These are phyloP conservation scores for Cryptosporidium bovis DNA, from an alignment of 169 alveolate genomes.

Conservation along the genomic window DNA sequence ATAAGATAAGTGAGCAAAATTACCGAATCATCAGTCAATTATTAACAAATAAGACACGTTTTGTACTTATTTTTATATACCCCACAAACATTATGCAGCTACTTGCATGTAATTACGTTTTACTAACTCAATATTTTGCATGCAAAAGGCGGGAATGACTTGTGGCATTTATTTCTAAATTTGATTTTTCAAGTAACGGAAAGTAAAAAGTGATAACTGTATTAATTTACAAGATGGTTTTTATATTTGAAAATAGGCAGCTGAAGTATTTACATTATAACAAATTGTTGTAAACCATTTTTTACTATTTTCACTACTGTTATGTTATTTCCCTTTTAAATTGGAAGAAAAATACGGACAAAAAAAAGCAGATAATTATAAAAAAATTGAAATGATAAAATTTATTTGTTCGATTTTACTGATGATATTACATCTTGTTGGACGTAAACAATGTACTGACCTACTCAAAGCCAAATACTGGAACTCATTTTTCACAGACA, in stretches of 20 bases:
- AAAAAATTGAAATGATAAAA: no score
- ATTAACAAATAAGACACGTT: not conserved
- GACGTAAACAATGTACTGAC: not conserved
- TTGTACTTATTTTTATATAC: not conserved
- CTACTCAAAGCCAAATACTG: slow-evolving; percentile 4
- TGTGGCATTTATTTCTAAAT: not conserved
- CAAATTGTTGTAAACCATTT: no score
- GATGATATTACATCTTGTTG: not conserved
- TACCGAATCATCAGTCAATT: not conserved
- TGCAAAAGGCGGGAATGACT: slow-evolving; percentile 58
- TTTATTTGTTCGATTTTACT: not conserved
- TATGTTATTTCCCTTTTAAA: no score
- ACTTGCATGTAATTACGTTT: slow-evolving; percentile 44
- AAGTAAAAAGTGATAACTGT: no score
- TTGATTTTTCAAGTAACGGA: slow-evolving; percentile 23
- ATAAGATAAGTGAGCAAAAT: no score
- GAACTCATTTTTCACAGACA: slow-evolving; percentile 14
- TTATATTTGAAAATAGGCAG: no score
- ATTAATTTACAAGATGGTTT: no score
- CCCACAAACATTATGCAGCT: slow-evolving; percentile 8
- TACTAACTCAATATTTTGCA: slow-evolving; percentile 6
- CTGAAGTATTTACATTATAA: no score
- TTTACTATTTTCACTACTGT: no score
- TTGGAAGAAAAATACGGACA: no score
- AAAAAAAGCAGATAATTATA: no score